phyloP scores from a whole-genome alignment of 345 rosid species.

The Erysimum cheiranthoides region DNA sequence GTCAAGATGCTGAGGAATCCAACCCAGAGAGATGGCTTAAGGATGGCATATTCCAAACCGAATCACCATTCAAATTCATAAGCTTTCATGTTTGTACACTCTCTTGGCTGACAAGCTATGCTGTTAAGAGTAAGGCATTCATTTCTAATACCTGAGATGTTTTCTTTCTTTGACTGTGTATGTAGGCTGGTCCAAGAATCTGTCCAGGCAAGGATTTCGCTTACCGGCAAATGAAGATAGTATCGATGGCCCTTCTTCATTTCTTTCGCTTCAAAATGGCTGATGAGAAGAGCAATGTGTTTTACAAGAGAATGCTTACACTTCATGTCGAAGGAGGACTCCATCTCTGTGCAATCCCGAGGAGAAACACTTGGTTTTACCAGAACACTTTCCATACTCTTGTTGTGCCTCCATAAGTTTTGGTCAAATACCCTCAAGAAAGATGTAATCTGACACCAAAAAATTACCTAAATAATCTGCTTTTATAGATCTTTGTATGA shows the following conservation, averaged over 20 bases:
- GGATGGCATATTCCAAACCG: slow-evolving; percentile 62
- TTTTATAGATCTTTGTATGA: not conserved
- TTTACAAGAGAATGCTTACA: slow-evolving; percentile 66
- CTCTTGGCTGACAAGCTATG: not conserved
- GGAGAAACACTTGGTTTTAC: slow-evolving; percentile 34
- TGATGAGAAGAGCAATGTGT: slow-evolving; percentile 50
- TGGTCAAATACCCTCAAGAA: not conserved
- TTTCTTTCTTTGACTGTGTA: slow-evolving; percentile 8
- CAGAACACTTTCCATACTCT: not conserved
- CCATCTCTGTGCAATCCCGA: slow-evolving; percentile 49
- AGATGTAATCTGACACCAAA: not conserved
- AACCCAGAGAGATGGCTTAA: slow-evolving; percentile 82
- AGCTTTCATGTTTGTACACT: slow-evolving; percentile 59
- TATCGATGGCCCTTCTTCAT: slow-evolving; percentile 59
- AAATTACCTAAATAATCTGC: not conserved
- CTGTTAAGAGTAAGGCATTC: not conserved
- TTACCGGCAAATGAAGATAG: slow-evolving; percentile 79
- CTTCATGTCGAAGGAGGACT: slow-evolving; percentile 68
- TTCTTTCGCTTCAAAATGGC: slow-evolving; percentile 64
- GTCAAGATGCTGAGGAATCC: slow-evolving; percentile 71
- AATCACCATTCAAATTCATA: slow-evolving; percentile 73
- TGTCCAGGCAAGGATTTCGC: slow-evolving; percentile 81
- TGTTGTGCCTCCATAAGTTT: not conserved
- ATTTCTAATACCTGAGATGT: slow-evolving; percentile 12
- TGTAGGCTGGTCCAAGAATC: slow-evolving; percentile 85